These are phyloP conservation scores for Kwoniella mangroviensis DNA, from an alignment of 768 basidiomycete species.

Conservation along the genomic window DNA sequence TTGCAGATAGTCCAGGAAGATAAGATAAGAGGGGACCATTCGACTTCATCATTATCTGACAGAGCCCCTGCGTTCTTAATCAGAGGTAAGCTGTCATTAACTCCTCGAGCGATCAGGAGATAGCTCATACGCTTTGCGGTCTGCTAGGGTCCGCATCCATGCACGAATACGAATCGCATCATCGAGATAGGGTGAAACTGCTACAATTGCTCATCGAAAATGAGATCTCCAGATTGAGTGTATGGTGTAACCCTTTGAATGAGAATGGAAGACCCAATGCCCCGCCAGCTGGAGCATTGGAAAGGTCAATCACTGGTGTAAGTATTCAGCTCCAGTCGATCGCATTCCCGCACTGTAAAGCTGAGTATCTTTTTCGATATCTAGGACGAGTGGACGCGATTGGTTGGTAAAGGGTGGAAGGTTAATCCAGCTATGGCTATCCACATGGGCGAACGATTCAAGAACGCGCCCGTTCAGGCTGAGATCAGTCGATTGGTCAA, in stretches of 20 bases:
- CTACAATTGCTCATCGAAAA: conserved; percentile 86
- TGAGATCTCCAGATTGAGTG: conserved; percentile 80
- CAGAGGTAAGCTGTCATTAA: conserved; percentile 42
- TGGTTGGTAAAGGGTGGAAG: conserved; percentile 78
- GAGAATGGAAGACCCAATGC: conserved; percentile 60
- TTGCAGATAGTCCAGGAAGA: conserved; percentile 76
- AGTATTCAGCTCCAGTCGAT: conserved; percentile 31
- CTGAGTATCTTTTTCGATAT: background rate
- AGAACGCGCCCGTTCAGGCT: conserved; percentile 65
- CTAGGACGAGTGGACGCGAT: conserved; percentile 66
- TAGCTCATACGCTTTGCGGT: background rate
- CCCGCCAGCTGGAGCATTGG: conserved; percentile 60
- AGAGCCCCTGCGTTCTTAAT: conserved; percentile 44
- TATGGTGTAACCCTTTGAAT: conserved; percentile 87
- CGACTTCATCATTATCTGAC: conserved; percentile 48
- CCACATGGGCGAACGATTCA: conserved; percentile 86
- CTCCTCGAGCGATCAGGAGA: conserved; percentile 4
- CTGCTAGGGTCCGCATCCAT: conserved; percentile 41
- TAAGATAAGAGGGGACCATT: conserved; percentile 64
- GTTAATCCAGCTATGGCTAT: conserved; percentile 81
- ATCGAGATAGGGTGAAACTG: conserved; percentile 73
- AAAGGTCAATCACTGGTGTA: conserved; percentile 71
- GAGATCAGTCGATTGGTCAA: conserved; percentile 79
- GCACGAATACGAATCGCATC: conserved; percentile 66
- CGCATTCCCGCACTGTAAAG: background rate